phyloP scores from a whole-genome alignment of 805 yeast species.

The Torulaspora gathmanii region DNA sequence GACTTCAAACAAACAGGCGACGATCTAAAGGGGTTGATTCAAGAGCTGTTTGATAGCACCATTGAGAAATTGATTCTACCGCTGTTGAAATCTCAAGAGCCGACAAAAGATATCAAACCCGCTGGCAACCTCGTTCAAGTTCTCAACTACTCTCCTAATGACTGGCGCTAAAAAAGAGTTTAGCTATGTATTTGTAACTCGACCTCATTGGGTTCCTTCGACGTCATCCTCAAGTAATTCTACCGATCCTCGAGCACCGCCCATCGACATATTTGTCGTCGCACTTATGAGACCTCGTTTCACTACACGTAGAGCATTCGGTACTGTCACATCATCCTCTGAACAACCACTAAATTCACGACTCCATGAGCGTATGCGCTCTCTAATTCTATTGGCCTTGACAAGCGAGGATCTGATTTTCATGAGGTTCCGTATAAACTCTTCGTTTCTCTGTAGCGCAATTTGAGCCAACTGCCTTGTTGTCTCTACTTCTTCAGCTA shows the following conservation, averaged over 20 bases:
- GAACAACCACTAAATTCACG: constrained; percentile 71
- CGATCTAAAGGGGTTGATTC: constrained; percentile 60
- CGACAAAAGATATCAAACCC: constrained; percentile 6
- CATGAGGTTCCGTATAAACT: constrained; percentile 75
- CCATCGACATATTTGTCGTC: constrained; percentile 33
- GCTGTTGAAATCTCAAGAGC: constrained; percentile 33
- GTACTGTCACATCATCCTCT: constrained; percentile 42
- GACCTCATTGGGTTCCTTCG: constrained; percentile 7
- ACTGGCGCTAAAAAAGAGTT: constrained; percentile 30
- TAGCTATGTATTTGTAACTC: neutral
- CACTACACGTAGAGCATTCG: constrained; percentile 34
- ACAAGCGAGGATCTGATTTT: constrained; percentile 69
- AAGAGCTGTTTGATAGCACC: constrained; percentile 58
- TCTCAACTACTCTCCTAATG: constrained; percentile 35
- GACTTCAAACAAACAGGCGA: constrained; percentile 95
- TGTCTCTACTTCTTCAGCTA: constrained; percentile 57
- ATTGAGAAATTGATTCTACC: constrained; percentile 49
- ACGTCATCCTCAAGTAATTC: constrained; percentile 27
- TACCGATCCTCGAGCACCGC: constrained; percentile 22
- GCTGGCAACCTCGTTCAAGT: constrained; percentile 38
- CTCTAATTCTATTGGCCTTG: constrained; percentile 70
- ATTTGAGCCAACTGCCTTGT: constrained; percentile 71
- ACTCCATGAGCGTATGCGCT: constrained; percentile 74
- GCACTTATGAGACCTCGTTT: constrained; percentile 37
- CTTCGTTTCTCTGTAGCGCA: constrained; percentile 77